These are phyloP conservation scores for Alternaria sp. DNA, from an alignment of 2,329 filamentous ascomycete genomes.

Conservation along the genomic window DNA sequence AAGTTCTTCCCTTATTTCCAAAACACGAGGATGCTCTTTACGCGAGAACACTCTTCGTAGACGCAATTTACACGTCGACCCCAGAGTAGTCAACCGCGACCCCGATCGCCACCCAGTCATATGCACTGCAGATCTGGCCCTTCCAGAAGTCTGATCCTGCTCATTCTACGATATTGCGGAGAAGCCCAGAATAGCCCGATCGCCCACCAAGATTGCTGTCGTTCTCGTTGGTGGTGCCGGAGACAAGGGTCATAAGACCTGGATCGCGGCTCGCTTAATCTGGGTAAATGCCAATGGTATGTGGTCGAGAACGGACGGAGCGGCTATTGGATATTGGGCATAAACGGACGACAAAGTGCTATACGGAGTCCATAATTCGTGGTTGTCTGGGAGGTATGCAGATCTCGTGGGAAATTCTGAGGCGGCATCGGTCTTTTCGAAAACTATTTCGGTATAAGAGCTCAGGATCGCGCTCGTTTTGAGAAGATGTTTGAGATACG, in stretches of 20 bases:
- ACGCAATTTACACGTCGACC: not conserved
- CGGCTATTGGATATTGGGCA: slow-evolving; percentile 18
- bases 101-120: slow-evolving; percentile 3
- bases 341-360: slow-evolving; percentile 25
- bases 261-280: slow-evolving; percentile 18
- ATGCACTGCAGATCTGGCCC: slow-evolving; percentile 5
- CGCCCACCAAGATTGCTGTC: not conserved
- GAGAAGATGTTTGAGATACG: not conserved
- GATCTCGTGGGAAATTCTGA: not conserved
- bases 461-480: not conserved
- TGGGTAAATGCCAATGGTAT: slow-evolving; percentile 21
- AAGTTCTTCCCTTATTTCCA: not conserved
- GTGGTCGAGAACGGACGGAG: slow-evolving; percentile 10
- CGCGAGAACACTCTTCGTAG: not conserved
- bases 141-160: slow-evolving; percentile 10
- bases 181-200: slow-evolving; percentile 13
- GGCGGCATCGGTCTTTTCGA: not conserved
- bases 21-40: not conserved
- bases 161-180: slow-evolving; percentile 15
- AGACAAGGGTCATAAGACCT: not conserved
- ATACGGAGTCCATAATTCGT: not conserved
- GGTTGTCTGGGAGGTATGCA: not conserved
- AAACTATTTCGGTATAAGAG: not conserved
- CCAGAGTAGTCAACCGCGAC: not conserved
- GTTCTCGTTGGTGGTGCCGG: not conserved